Conservation (phyloP, 2,329 filamentous ascomycete species). For the Lachnellula arida region DNA sequence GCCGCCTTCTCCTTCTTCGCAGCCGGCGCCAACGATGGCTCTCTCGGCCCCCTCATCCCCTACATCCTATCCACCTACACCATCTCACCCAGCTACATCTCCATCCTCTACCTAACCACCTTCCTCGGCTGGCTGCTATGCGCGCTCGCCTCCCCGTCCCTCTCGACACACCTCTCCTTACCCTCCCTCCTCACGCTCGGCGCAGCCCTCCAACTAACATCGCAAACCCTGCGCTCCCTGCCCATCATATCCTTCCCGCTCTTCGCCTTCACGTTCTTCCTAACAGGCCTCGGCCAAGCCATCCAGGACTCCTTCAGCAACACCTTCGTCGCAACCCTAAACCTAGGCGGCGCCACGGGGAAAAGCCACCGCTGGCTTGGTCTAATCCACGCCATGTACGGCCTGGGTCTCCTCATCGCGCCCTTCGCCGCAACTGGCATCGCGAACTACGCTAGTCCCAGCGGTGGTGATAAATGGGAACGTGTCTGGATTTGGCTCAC, state of each 20-base stretch:
- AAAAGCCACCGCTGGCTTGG: constrained; percentile 52
- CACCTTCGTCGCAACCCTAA: constrained; percentile 50
- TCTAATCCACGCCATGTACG: constrained; percentile 59
- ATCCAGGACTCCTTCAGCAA: constrained; percentile 62
- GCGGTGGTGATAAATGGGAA: too few species aligned
- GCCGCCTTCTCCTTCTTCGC: constrained; percentile 61
- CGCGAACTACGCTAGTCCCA: constrained; percentile 30
- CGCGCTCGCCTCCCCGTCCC: constrained; percentile 51
- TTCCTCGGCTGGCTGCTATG: constrained; percentile 58
- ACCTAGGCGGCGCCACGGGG: constrained; percentile 31
- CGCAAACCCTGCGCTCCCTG: constrained; percentile 51
- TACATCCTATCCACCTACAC: constrained; percentile 55
- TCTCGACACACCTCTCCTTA: constrained; percentile 48
- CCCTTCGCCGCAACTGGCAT: constrained; percentile 51
- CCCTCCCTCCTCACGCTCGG: constrained; percentile 54
- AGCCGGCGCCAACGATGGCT: constrained; percentile 61
- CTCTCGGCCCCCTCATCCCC: constrained; percentile 57
- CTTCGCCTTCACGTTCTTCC: constrained; percentile 53
- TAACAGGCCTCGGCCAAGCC: constrained; percentile 55
- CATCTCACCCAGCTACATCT: constrained; percentile 47
- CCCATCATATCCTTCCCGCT: constrained; percentile 50
- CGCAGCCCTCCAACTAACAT: constrained; percentile 48
- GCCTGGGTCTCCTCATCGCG: constrained; percentile 47
- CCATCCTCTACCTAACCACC: constrained; percentile 48
- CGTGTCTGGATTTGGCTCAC: constrained; percentile 47